Evolutionary conservation across 139 green algal genomes (phyloP), one percentile per base, ranked within the genome.

Genomic region (Chlorella sorokiniana): DNA sequence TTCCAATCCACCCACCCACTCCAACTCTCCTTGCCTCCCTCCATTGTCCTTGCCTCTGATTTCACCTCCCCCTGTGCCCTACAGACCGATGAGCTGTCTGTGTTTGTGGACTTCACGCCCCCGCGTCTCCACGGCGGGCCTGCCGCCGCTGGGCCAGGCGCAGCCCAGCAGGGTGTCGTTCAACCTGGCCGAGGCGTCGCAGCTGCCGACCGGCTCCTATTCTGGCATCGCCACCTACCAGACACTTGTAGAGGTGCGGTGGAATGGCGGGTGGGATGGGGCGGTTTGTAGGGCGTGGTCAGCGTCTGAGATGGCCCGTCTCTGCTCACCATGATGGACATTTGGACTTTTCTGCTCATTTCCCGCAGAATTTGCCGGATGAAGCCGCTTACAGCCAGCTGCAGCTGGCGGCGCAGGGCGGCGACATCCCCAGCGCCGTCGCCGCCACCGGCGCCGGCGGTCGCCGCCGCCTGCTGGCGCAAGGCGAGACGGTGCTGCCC

Each of bases 21-120:
- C 27, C 8, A 14, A 6, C 8, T 35, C 37, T 41, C 5, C 33
- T 10, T 38, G 2, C 27, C 10, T 62, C 27, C 41, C 41, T 75
- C 42, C 27, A 33, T 5, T 73, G 38, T 42, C 7, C 62, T 33
- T 41, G 23, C 38, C 23, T 22, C 64, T n/a, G 37, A 25, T 10
- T 42, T 74, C 27, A 38, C 23, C 69, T 5, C 23, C 23, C 29
- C 22, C 33, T 37, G 11, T 16, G 0, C 2, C 6, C 31, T 22
- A 27, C 75, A 81, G 73, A 77, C 77, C 18, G 29, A 33, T 3
- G 78, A 85, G 45, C 25, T 79, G 35, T 33, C 64, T 31, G 72
- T 88, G 48, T 83, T 54, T 48, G 73, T 88, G 25, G 79, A 85
- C 63, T 73, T 33, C 20, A 76, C 38, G 1, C 29, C 84, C 9